Evolutionary conservation across 2,329 filamentous ascomycete genomes (phyloP).

Genomic region (Trematosphaeria pertusa): DNA sequence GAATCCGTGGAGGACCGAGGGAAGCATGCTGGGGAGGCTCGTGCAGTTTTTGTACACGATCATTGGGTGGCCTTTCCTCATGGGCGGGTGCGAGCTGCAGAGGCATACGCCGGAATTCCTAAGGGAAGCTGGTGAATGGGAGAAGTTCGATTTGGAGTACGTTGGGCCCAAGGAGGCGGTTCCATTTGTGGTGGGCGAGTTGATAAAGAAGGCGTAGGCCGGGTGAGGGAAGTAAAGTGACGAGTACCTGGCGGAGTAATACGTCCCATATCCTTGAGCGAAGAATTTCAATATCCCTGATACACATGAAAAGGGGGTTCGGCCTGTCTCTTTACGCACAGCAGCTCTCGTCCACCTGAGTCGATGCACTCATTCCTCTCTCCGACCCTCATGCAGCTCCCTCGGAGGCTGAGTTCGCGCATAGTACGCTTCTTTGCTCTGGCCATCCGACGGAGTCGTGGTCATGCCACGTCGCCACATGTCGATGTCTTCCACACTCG

Average conservation of each 20-base stretch:
- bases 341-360: too few relatives aligned
- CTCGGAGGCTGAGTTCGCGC: not conserved
- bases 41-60: conserved; percentile 56
- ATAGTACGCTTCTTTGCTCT: not conserved
- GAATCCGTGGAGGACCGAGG: conserved; percentile 58
- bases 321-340: too few relatives aligned
- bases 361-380: not conserved
- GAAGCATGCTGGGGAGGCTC: conserved; percentile 52
- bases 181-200: conserved; percentile 46
- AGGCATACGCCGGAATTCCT: conserved; percentile 56
- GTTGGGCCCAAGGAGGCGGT: conserved; percentile 36
- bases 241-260: too few relatives aligned
- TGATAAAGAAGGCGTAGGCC: conserved; percentile 41
- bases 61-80: conserved; percentile 60
- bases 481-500: not conserved
- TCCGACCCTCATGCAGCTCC: not conserved
- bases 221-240: too few relatives aligned
- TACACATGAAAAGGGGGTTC: too few relatives aligned
- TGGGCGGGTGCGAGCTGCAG: conserved; percentile 60
- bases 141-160: conserved; percentile 55
- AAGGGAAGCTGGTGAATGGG: conserved; percentile 57
- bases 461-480: not conserved
- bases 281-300: too few relatives aligned
- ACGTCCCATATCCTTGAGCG: too few relatives aligned
- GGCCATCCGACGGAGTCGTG: not conserved